Evolutionary conservation across 768 basidiomycete species (phyloP).

Genomic region (Kwoniella europaea): DNA sequence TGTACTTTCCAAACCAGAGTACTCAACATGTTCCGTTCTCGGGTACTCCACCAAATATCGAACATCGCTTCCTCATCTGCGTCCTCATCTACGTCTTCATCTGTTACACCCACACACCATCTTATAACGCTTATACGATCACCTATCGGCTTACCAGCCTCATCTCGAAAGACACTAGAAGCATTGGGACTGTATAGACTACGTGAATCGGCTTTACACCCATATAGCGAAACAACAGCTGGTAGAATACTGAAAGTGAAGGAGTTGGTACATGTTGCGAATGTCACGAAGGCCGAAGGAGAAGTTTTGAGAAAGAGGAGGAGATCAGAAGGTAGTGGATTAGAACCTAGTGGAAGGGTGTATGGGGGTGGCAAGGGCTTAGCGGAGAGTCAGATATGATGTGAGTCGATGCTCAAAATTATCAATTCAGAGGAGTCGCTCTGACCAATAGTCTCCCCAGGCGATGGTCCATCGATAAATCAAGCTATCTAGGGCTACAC

Average conservation of each 20-base stretch:
- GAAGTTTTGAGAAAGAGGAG: slow-evolving; percentile 33
- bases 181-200: slow-evolving; percentile 78
- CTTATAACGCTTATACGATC: slow-evolving; percentile 89
- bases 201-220: slow-evolving; percentile 82
- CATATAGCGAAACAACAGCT: slow-evolving; percentile 72
- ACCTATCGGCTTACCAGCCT: slow-evolving; percentile 76
- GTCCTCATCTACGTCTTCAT: slow-evolving; percentile 16
- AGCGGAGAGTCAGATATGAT: neutral
- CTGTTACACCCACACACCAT: slow-evolving; percentile 68
- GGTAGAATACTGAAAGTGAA: slow-evolving; percentile 87
- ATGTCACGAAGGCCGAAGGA: slow-evolving; percentile 66
- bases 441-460: neutral
- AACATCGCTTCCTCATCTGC: slow-evolving; percentile 13
- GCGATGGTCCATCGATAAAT: neutral
- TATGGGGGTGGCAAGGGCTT: slow-evolving; percentile 39
- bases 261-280: slow-evolving; percentile 86
- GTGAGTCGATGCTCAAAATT: neutral
- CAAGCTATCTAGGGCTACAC: neutral
- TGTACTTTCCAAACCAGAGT: neutral
- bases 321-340: slow-evolving; percentile 48
- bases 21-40: slow-evolving; percentile 21
- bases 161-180: slow-evolving; percentile 73
- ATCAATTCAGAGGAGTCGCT: neutral
- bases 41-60: slow-evolving; percentile 15
- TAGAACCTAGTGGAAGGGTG: slow-evolving; percentile 35